Conservation (phyloP, 768 basidiomycete genomes). For the Pseudohyphozyma bogoriensis region DNA sequence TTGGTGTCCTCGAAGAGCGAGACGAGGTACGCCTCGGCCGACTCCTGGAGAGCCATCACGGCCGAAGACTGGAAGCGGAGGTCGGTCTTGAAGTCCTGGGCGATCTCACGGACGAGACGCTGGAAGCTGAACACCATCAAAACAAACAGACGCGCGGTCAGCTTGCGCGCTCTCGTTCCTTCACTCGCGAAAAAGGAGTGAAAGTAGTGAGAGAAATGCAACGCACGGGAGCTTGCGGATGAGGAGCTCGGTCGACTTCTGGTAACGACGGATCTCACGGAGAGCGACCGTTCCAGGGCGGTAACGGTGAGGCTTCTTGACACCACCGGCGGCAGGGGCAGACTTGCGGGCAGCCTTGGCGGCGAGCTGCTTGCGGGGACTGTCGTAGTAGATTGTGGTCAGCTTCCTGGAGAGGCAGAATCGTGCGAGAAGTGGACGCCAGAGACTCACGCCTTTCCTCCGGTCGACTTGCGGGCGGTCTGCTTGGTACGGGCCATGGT, state of each 20-base stretch:
- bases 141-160: neutral
- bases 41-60: constrained; percentile 49
- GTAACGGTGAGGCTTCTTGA: constrained; percentile 93
- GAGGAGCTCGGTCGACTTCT: constrained; percentile 39
- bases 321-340: constrained; percentile 73
- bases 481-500: constrained; percentile 48
- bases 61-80: constrained; percentile 48
- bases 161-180: too few species aligned
- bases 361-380: constrained; percentile 43
- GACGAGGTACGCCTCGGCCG: constrained; percentile 49
- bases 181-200: too few species aligned
- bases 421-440: too few species aligned
- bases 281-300: constrained; percentile 46
- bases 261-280: constrained; percentile 44
- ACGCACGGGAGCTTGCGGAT: constrained; percentile 42
- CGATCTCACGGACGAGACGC: constrained; percentile 67
- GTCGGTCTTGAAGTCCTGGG: constrained; percentile 65
- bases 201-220: neutral
- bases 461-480: constrained; percentile 79
- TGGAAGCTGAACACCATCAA: constrained; percentile 48
- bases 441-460: constrained; percentile 57
- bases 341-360: constrained; percentile 46
- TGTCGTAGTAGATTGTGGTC: too few species aligned
- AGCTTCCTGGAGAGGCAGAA: too few species aligned
- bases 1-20: constrained; percentile 46